Evolutionary conservation across 2,329 filamentous ascomycete genomes (phyloP).

Genomic region (Cladosporium sp.): DNA sequence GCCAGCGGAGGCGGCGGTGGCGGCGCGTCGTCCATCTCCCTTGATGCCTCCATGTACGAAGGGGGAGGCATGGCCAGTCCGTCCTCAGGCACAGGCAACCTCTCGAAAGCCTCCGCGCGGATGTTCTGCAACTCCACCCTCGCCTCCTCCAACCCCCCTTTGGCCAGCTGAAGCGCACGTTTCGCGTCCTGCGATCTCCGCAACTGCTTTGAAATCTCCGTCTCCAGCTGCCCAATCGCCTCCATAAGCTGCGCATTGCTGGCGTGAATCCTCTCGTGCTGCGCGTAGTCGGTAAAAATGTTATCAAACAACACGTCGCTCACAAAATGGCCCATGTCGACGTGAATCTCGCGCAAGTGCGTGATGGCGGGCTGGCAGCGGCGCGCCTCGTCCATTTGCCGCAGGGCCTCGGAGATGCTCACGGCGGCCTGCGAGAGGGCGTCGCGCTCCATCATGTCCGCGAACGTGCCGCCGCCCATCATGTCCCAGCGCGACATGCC

Average conservation of each 20-base stretch:
- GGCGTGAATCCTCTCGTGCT: conserved; percentile 26
- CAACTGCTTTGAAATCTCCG: conserved; percentile 20
- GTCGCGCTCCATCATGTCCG: conserved; percentile 53
- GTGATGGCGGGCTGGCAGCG: conserved; percentile 23
- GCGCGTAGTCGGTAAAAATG: conserved; percentile 28
- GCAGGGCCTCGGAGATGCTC: conserved; percentile 13
- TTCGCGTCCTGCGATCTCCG: conserved; percentile 16
- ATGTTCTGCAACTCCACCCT: conserved; percentile 27
- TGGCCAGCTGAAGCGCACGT: conserved; percentile 18
- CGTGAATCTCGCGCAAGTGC: conserved; percentile 19
- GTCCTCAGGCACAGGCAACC: conserved; percentile 15
- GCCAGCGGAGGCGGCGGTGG: too few species aligned
- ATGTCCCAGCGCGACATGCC: conserved; percentile 43
- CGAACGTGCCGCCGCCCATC: conserved; percentile 47
- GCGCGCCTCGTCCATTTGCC: conserved; percentile 23
- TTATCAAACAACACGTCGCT: conserved; percentile 30
- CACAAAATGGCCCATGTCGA: conserved; percentile 28
- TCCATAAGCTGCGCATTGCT: conserved; percentile 21
- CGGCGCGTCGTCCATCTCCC: background rate
- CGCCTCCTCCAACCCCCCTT: conserved; percentile 18
- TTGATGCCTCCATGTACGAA: background rate
- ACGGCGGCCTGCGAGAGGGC: conserved; percentile 35
- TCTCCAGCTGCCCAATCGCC: conserved; percentile 20
- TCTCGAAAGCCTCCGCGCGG: conserved; percentile 28
- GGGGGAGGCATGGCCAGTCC: background rate